A percentile compares a stretch with the other conserved stretches of the same genome.
phyloP scores from a whole-genome alignment of 1,284 basidiomycete genomes.

The Fomitiporia mediterranea region DNA sequence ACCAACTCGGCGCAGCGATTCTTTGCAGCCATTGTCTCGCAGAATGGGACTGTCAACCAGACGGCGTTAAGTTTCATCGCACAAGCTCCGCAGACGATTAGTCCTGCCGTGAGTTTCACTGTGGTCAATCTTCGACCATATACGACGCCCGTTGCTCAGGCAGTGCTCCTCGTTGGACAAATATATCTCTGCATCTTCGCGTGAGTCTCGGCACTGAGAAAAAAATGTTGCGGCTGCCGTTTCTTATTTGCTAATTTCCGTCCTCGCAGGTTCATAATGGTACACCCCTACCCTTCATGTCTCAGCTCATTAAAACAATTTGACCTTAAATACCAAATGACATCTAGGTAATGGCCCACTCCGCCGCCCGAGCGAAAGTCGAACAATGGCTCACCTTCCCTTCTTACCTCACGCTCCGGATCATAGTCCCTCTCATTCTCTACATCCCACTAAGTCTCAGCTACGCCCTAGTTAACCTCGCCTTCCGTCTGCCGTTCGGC shows the following conservation, averaged over 20 bases:
- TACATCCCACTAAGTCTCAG: constrained; percentile 40
- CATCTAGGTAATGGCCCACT: constrained; percentile 42
- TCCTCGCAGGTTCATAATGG: not conserved
- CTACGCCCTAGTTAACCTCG: constrained; percentile 42
- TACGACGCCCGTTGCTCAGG: constrained; percentile 43
- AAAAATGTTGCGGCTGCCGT: not conserved
- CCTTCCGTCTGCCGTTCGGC: constrained; percentile 37
- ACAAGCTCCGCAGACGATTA: constrained; percentile 44
- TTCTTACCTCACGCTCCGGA: constrained; percentile 36
- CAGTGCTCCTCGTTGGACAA: constrained; percentile 46
- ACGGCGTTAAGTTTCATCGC: constrained; percentile 38
- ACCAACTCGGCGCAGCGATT: constrained; percentile 29
- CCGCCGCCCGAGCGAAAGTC: constrained; percentile 39
- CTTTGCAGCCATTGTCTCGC: constrained; percentile 27
- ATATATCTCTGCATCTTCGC: constrained; percentile 46
- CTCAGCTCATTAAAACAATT: not conserved
- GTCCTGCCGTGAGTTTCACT: constrained; percentile 33
- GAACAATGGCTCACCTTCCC: constrained; percentile 36
- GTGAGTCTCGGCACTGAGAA: constrained; percentile 24
- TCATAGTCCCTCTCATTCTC: constrained; percentile 34
- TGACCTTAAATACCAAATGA: too few relatives aligned
- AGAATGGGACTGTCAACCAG: constrained; percentile 30
- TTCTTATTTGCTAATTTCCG: not conserved
- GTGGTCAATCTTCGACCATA: constrained; percentile 45
- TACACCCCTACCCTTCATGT: not conserved